Percentiles rank a stretch among this genome's conserved stretches.
phyloP scores from a whole-genome alignment of 2,329 filamentous ascomycete species.

The Emmonsia crescens region DNA sequence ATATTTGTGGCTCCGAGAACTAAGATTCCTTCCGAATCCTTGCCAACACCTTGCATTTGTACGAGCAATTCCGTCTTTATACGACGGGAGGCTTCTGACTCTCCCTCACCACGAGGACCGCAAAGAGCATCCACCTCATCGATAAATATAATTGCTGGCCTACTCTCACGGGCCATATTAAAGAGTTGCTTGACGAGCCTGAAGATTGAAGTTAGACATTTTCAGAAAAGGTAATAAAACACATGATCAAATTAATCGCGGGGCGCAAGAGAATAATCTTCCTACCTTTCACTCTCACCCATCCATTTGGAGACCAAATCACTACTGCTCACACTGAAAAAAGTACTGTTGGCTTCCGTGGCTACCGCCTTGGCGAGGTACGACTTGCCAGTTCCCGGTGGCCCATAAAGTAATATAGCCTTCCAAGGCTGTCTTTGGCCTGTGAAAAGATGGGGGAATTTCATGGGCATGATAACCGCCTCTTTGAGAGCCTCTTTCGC shows the following conservation, averaged over 20 bases:
- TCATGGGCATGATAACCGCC: slow-evolving; percentile 93
- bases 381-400: slow-evolving; percentile 93
- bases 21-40: slow-evolving; percentile 85
- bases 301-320: slow-evolving; percentile 99
- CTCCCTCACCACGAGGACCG: slow-evolving; percentile 83
- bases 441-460: slow-evolving; percentile 92
- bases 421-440: slow-evolving; percentile 98
- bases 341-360: slow-evolving; percentile 96
- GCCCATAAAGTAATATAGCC: slow-evolving; percentile 90
- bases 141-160: slow-evolving; percentile 96
- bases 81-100: slow-evolving; percentile 90
- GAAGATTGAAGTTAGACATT: background rate
- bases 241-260: background rate
- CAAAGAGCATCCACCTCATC: slow-evolving; percentile 96
- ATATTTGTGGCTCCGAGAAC: slow-evolving; percentile 97
- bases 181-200: slow-evolving; percentile 95
- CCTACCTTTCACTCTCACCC: slow-evolving; percentile 92
- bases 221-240: background rate
- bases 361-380: slow-evolving; percentile 96
- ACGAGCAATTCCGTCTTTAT: slow-evolving; percentile 98
- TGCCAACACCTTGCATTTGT: slow-evolving; percentile 98
- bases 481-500: slow-evolving; percentile 97
- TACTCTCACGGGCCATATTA: slow-evolving; percentile 95
- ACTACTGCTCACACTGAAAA: slow-evolving; percentile 96
- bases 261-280: background rate